Evolutionary conservation across 1,284 basidiomycete species (phyloP), one percentile per base, ranked within the genome.

Genomic region (Lignosus rhinocerotis): DNA sequence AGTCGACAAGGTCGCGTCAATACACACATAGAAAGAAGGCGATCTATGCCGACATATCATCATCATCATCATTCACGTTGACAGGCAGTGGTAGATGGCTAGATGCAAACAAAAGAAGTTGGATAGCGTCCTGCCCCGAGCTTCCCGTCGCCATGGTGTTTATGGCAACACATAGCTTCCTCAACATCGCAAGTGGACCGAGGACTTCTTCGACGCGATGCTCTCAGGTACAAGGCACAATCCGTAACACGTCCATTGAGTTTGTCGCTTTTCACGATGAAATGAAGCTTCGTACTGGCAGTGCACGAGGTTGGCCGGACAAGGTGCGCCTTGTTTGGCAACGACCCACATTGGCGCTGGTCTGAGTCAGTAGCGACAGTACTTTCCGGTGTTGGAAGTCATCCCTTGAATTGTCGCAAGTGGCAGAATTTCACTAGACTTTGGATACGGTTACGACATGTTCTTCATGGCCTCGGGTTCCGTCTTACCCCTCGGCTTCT

Each of bases 91-190:
- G 38, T 39, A 39, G 50, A 43, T 31, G 38, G 39, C 30, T 51
- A 41, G 39, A 42, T 32, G 39, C 39, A 51, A 51, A 36, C 33
- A 38, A 43, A 7, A 42, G 50, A 51, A 51, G 50, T 51, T 51
- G 39, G 42, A 39, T 51, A 43, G 50, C 50, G 39, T 42, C 39
- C 39, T 42, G 41, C 39, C n/a, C 36, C 5, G 30, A 31, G 38
- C 49, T 51, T 41, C 50, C 17, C n/a, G 50, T 51, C 50, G 41
- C 38, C 39, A 51, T 51, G 50, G 50, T 30, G n/a, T 43, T n/a
- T 16, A 17, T 12, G 25, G 46, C 31, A 32, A 48, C 31, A 48
- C 25, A 25, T 14, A 45, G 43, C 43, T 45, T 45, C 19, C 10
- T 10, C 41, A 19, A 7, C 7, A 19, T 19, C 41, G 21, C 10